Evolutionary conservation across 257 asterid species (phyloP).

Genomic region (Primulina eburnea): DNA sequence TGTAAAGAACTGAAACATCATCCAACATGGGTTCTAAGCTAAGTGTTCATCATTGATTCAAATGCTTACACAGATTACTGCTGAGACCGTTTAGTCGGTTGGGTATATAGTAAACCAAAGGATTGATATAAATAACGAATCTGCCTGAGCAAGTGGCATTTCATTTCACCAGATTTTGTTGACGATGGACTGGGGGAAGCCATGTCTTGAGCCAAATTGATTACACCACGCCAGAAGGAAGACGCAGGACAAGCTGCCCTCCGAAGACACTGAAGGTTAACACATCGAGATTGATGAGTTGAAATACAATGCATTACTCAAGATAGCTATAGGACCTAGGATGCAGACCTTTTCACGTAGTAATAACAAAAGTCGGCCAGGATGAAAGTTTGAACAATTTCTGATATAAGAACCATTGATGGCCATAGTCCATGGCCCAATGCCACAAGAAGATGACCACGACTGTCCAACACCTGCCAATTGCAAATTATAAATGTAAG

Average conservation of each 20-base stretch:
- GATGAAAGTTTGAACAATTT: conserved; percentile 68
- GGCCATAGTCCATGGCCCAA: conserved; percentile 77
- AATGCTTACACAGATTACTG: neutral
- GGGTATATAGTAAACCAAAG: neutral
- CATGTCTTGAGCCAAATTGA: neutral
- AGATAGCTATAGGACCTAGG: neutral
- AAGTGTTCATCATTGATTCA: neutral
- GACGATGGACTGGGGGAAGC: neutral
- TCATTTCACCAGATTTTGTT: neutral
- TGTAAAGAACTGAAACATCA: neutral
- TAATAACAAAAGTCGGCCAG: conserved; percentile 73
- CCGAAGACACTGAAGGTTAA: conserved; percentile 59
- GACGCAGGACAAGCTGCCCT: conserved; percentile 74
- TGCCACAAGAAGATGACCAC: conserved; percentile 62
- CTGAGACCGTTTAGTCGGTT: neutral
- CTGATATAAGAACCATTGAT: conserved; percentile 63
- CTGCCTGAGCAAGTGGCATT: neutral
- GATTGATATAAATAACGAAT: neutral
- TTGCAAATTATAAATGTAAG: neutral
- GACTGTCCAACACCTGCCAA: conserved; percentile 57
- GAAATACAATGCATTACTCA: conserved; percentile 5
- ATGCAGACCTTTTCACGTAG: conserved; percentile 59
- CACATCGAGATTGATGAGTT: conserved; percentile 14
- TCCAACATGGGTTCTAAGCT: neutral
- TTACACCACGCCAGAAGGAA: conserved; percentile 49